A percentile compares a stretch with the other conserved stretches of the same genome.
Conservation (phyloP, 1,139 yeast genomes). For the Geotrichum macrosporum region DNA sequence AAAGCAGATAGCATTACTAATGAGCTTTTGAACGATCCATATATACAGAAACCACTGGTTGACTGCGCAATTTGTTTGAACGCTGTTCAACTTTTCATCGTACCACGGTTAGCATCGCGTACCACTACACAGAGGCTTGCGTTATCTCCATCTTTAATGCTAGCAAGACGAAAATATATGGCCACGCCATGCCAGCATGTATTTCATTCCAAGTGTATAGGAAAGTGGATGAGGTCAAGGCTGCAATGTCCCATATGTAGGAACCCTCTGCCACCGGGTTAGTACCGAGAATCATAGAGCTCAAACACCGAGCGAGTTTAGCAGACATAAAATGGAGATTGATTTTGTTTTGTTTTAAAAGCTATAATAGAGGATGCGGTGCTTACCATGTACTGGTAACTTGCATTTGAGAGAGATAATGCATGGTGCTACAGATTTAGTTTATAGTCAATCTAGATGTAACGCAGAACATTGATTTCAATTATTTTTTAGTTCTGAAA, state of each 20-base stretch:
- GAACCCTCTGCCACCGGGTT: constrained; percentile 68
- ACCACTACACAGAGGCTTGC: constrained; percentile 35
- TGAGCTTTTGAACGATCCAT: too few species aligned
- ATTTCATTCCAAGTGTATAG: constrained; percentile 82
- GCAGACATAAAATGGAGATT: not conserved
- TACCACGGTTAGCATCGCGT: constrained; percentile 32
- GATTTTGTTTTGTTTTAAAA: not conserved
- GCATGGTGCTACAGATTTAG: too few species aligned
- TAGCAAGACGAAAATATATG: constrained; percentile 56
- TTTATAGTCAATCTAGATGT: too few species aligned
- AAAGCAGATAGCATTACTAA: too few species aligned
- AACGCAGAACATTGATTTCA: too few species aligned
- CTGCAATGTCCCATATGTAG: constrained; percentile 94
- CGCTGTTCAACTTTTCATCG: constrained; percentile 58
- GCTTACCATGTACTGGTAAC: too few species aligned
- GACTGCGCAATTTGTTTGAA: constrained; percentile 93
- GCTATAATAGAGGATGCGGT: too few species aligned
- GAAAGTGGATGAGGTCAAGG: constrained; percentile 90
- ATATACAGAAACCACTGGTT: constrained; percentile 26
- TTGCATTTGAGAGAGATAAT: too few species aligned
- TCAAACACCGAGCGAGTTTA: too few species aligned
- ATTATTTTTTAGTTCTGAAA: too few species aligned
- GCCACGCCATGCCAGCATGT: constrained; percentile 89
- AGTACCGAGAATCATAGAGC: too few species aligned
- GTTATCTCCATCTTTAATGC: constrained; percentile 35